Evolutionary conservation across 2,329 filamentous ascomycete species (phyloP).

Genomic region (Paecilomyces formosus): DNA sequence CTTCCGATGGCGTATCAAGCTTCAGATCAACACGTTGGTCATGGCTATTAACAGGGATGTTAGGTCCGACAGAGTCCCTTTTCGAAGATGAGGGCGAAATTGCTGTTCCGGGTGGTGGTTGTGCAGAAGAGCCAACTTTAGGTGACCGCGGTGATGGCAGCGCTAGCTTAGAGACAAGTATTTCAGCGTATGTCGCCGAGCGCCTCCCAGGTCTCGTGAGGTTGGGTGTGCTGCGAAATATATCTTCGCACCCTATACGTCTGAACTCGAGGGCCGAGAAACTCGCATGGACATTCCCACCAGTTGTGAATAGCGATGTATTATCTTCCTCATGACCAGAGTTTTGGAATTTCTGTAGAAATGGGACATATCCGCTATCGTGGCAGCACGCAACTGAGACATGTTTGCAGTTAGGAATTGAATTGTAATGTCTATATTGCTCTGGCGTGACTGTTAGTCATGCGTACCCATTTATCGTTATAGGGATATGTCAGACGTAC

Average conservation of each 20-base stretch:
- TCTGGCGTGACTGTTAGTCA: not conserved
- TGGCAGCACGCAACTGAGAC: slow-evolving; percentile 53
- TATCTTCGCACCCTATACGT: not conserved
- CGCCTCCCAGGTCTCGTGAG: not conserved
- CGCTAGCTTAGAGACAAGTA: not conserved
- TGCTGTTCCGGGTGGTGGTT: not conserved
- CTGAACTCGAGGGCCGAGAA: not conserved
- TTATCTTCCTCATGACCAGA: slow-evolving; percentile 2
- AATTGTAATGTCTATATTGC: slow-evolving; percentile 28
- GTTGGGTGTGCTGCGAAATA: not conserved
- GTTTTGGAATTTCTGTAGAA: slow-evolving; percentile 40
- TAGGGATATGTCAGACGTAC: slow-evolving; percentile 21
- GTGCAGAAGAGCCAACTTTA: not conserved
- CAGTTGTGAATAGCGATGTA: not conserved
- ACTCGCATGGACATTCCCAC: not conserved
- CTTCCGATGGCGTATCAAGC: not conserved
- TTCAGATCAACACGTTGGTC: not conserved
- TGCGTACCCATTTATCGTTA: not conserved
- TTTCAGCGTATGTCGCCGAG: not conserved
- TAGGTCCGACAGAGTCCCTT: not conserved
- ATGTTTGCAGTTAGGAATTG: slow-evolving; percentile 50
- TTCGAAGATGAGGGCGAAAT: not conserved
- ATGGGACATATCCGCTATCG: slow-evolving; percentile 47
- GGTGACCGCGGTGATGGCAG: not conserved
- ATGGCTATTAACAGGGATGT: not conserved